Conservation (phyloP, 2,329 filamentous ascomycete genomes). For the Colletotrichum trifolii region DNA sequence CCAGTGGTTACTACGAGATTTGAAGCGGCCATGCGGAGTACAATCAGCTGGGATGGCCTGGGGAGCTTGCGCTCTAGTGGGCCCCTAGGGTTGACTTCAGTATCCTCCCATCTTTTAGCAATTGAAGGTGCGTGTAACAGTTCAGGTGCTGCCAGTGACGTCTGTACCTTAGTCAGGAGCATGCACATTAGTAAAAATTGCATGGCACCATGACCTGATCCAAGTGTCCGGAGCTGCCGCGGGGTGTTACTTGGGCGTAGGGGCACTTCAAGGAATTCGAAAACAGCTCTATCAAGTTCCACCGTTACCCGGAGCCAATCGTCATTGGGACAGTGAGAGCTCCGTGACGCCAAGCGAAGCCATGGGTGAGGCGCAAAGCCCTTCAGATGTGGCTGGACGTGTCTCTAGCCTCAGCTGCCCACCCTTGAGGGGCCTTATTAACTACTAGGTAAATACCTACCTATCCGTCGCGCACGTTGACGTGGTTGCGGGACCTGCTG, state of each 20-base stretch:
- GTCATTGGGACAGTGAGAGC: slow-evolving; percentile 5
- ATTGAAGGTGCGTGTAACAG: too few relatives aligned
- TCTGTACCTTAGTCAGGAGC: too few relatives aligned
- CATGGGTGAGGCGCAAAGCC: background rate
- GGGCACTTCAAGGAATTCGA: background rate
- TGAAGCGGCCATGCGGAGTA: slow-evolving; percentile 22
- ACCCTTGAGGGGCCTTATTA: background rate
- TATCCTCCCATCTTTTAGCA: too few relatives aligned
- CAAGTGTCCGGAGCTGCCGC: slow-evolving; percentile 10
- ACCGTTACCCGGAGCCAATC: slow-evolving; percentile 19
- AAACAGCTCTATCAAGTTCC: slow-evolving; percentile 16
- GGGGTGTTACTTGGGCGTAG: slow-evolving; percentile 14
- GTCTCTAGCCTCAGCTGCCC: background rate
- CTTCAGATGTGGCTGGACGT: background rate
- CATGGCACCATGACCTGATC: too few relatives aligned
- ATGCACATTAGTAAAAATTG: too few relatives aligned
- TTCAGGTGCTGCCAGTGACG: too few relatives aligned
- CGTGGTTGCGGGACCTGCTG: too few relatives aligned
- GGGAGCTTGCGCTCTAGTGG: slow-evolving; percentile 17
- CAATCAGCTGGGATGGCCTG: slow-evolving; percentile 26
- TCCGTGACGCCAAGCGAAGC: slow-evolving; percentile 3
- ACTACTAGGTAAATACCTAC: too few relatives aligned
- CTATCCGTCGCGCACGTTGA: too few relatives aligned
- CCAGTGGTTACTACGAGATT: slow-evolving; percentile 32
- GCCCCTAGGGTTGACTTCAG: slow-evolving; percentile 12